Evolutionary conservation across 225 moss, liverwort and hornwort species (phyloP).

Genomic region (Bryoerythrophyllum caledonicum): DNA sequence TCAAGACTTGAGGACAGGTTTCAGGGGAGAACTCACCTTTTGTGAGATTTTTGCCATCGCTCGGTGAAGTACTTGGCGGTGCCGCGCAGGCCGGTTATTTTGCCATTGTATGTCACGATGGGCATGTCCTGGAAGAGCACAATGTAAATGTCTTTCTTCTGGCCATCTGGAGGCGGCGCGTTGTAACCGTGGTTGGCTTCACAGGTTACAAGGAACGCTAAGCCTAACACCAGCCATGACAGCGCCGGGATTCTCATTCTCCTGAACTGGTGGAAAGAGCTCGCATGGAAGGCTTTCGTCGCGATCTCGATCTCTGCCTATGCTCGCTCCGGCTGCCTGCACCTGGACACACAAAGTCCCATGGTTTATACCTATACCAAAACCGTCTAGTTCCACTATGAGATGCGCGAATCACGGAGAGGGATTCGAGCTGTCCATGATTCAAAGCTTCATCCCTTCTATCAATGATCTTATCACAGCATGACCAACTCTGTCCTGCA

Average conservation of each 20-base stretch:
- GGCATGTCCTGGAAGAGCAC: conserved; percentile 45
- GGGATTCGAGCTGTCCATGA: background rate
- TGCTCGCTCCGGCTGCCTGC: conserved; percentile 9
- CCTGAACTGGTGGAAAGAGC: conserved; percentile 15
- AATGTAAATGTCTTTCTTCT: conserved; percentile 26
- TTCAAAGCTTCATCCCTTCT: background rate
- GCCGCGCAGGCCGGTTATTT: conserved; percentile 41
- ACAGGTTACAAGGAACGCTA: conserved; percentile 11
- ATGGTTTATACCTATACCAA: background rate
- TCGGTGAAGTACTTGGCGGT: conserved; percentile 51
- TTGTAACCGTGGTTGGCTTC: conserved; percentile 16
- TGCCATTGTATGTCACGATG: conserved; percentile 47
- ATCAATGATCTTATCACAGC: background rate
- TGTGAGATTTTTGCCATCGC: conserved; percentile 47
- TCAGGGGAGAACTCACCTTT: conserved; percentile 20
- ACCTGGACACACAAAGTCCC: background rate
- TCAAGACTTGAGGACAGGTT: background rate
- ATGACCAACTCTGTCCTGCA: background rate
- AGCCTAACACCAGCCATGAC: conserved; percentile 19
- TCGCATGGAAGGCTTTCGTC: conserved; percentile 4
- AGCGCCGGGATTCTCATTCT: conserved; percentile 33
- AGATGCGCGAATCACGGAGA: background rate
- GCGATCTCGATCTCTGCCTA: too few species aligned
- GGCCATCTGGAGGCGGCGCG: background rate
- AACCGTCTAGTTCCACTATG: background rate